A percentile compares a stretch with the other conserved stretches of the same genome.
Conservation (phyloP, 805 yeast genomes). For the Ogataea methylovora region DNA sequence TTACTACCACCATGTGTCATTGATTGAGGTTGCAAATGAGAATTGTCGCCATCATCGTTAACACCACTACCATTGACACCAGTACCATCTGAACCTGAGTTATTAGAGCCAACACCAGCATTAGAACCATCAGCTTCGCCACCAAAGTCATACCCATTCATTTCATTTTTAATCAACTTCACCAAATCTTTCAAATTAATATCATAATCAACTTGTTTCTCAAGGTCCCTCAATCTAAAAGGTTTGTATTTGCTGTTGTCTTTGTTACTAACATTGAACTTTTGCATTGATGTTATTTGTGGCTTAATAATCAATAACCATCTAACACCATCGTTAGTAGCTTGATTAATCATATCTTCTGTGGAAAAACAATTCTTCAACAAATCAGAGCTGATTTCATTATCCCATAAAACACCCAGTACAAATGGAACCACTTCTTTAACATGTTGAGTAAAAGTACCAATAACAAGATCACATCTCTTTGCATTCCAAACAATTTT, state of each 20-base stretch:
- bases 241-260: slow-evolving; percentile 64
- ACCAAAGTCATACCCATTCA: neutral
- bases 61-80: neutral
- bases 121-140: neutral
- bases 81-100: neutral
- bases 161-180: slow-evolving; percentile 26
- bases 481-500: slow-evolving; percentile 41
- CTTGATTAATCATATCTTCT: slow-evolving; percentile 62
- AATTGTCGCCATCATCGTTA: neutral
- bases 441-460: slow-evolving; percentile 54
- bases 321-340: slow-evolving; percentile 61
- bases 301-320: slow-evolving; percentile 79
- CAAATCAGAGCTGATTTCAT: slow-evolving; percentile 74
- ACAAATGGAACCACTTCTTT: slow-evolving; percentile 58
- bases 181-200: slow-evolving; percentile 62
- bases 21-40: slow-evolving; percentile 1
- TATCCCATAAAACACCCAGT: slow-evolving; percentile 61
- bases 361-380: slow-evolving; percentile 33
- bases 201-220: slow-evolving; percentile 59
- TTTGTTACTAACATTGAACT: neutral
- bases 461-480: slow-evolving; percentile 77
- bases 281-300: slow-evolving; percentile 26
- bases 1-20: neutral
- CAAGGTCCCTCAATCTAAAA: slow-evolving; percentile 59
- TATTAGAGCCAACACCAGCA: neutral